Conservation (phyloP, 2,329 filamentous ascomycete species). For the Arthroderma sp. region DNA sequence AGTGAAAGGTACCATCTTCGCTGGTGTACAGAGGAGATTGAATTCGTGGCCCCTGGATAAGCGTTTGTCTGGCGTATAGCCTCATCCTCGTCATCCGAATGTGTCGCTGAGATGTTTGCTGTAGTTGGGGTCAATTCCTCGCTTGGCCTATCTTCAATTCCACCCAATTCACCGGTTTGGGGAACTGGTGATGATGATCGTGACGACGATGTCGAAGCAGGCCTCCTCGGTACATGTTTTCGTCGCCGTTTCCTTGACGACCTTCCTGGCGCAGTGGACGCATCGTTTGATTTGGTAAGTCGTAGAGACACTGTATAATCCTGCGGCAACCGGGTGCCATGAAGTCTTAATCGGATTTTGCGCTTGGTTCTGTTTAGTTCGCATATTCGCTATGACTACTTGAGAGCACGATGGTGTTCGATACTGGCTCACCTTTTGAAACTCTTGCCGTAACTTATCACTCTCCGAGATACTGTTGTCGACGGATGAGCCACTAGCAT, state of each 20-base stretch:
- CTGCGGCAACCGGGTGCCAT: conserved; percentile 41
- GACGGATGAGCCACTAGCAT: not conserved
- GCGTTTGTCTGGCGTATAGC: conserved; percentile 48
- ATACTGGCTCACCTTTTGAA: conserved; percentile 26
- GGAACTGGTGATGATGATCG: conserved; percentile 10
- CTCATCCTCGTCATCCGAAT: conserved; percentile 31
- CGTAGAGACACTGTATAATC: conserved; percentile 43
- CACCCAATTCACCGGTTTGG: not conserved
- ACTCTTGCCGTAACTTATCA: conserved; percentile 39
- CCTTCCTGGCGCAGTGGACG: conserved; percentile 15
- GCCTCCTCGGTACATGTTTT: conserved; percentile 5
- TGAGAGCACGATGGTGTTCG: not conserved
- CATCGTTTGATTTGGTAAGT: conserved; percentile 35
- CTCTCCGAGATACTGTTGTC: conserved; percentile 17
- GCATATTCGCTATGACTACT: not conserved
- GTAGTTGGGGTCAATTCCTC: conserved; percentile 9
- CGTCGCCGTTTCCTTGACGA: not conserved
- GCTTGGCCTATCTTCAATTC: not conserved
- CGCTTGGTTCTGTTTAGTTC: conserved; percentile 18
- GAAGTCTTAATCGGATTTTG: conserved; percentile 44
- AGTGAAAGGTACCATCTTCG: conserved; percentile 53
- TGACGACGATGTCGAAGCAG: conserved; percentile 13
- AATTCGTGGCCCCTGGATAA: conserved; percentile 52
- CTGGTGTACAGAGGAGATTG: conserved; percentile 54
- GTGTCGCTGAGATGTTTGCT: conserved; percentile 4